Evolutionary conservation across 2,329 filamentous ascomycete species (phyloP).

Genomic region (Pseudogymnoascus sp.): DNA sequence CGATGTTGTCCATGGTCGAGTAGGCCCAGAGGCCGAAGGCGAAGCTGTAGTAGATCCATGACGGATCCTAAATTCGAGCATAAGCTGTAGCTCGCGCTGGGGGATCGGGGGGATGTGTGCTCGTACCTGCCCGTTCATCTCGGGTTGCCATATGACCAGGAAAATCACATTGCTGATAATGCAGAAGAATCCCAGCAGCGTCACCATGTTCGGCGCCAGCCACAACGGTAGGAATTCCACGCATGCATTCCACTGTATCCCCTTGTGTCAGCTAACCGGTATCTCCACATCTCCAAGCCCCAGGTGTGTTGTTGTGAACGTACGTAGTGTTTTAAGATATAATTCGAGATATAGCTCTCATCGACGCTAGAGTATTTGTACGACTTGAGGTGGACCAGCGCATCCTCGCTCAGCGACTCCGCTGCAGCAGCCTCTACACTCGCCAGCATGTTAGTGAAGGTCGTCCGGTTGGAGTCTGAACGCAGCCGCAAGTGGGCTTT

Average conservation of each 20-base stretch:
- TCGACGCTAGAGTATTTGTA: constrained; percentile 99
- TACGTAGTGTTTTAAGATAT: constrained; percentile 94
- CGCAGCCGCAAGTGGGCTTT: constrained; percentile 11
- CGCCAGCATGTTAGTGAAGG: constrained; percentile 10
- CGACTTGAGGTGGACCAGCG: constrained; percentile 78
- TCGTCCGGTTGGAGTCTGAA: not conserved
- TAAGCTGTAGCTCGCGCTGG: constrained; percentile 8
- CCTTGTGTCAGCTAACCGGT: constrained; percentile 13
- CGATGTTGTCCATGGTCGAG: constrained; percentile 97
- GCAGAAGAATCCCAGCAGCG: constrained; percentile 87
- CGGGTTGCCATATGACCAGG: constrained; percentile 14
- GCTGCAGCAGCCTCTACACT: constrained; percentile 46
- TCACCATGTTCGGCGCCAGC: constrained; percentile 97
- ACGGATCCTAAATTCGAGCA: constrained; percentile 52
- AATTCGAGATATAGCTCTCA: constrained; percentile 86
- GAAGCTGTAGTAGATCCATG: constrained; percentile 95
- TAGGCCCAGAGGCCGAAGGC: constrained; percentile 97
- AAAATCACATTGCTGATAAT: constrained; percentile 74
- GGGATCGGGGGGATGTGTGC: not conserved
- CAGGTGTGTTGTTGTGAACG: constrained; percentile 28
- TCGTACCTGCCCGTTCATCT: constrained; percentile 6
- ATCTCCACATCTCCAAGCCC: constrained; percentile 21
- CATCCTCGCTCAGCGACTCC: constrained; percentile 79
- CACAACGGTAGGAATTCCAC: constrained; percentile 89
- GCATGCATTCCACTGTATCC: constrained; percentile 82